These are phyloP conservation scores for Basipetospora chlamydospora DNA, from an alignment of 2,329 filamentous ascomycete genomes.

Conservation along the genomic window DNA sequence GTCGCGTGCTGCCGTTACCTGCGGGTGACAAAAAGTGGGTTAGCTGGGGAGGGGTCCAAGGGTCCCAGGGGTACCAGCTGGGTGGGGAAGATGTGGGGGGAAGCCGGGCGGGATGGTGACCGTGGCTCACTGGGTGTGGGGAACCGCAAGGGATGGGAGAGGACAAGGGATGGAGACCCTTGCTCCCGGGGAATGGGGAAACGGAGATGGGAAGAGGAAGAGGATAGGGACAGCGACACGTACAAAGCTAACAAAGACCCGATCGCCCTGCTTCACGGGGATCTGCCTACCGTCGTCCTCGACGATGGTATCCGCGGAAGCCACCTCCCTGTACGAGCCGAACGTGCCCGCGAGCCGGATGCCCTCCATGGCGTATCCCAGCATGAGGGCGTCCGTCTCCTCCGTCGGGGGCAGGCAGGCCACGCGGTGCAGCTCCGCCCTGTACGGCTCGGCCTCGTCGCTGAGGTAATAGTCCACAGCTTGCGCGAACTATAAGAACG, in stretches of 20 bases:
- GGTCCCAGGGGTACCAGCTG: too few species aligned
- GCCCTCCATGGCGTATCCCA: slow-evolving; percentile 59
- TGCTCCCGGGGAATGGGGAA: neutral
- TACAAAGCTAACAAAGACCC: slow-evolving; percentile 50
- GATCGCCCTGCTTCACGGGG: slow-evolving; percentile 38
- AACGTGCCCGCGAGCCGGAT: slow-evolving; percentile 52
- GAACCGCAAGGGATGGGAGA: neutral
- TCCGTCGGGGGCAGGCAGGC: slow-evolving; percentile 38
- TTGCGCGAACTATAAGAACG: slow-evolving; percentile 49
- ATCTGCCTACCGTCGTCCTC: slow-evolving; percentile 39
- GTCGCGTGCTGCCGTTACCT: slow-evolving; percentile 38
- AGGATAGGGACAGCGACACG: slow-evolving; percentile 9
- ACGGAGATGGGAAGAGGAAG: neutral
- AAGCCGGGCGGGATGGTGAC: too few species aligned
- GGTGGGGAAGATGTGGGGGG: too few species aligned
- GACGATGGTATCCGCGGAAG: slow-evolving; percentile 24
- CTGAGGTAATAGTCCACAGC: slow-evolving; percentile 60
- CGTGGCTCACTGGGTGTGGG: too few species aligned
- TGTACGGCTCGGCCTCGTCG: slow-evolving; percentile 35
- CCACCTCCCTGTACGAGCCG: slow-evolving; percentile 39
- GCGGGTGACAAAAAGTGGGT: neutral
- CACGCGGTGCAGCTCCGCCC: slow-evolving; percentile 45
- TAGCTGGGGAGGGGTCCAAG: too few species aligned
- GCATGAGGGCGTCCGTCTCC: slow-evolving; percentile 46
- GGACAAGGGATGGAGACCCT: neutral